Conservation (phyloP, 441 rosid genomes). For the Isatis lusitanica region DNA sequence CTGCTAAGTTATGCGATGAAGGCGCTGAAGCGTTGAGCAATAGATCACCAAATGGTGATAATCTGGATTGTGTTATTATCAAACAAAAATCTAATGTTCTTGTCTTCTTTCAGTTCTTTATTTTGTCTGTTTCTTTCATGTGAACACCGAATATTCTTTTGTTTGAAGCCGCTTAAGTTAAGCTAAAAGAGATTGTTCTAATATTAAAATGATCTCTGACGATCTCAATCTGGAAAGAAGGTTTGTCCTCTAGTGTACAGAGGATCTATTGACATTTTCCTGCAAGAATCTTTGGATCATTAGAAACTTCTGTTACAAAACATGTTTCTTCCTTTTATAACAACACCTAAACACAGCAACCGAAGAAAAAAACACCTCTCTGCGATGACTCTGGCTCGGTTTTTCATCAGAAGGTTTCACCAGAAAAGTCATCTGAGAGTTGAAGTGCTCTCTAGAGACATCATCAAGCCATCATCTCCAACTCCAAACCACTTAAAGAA, state of each 20-base stretch:
- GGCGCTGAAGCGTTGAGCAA: too few relatives aligned
- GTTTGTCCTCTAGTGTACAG: conserved; percentile 24
- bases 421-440: conserved; percentile 12
- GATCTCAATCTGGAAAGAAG: not conserved
- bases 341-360: not conserved
- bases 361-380: not conserved
- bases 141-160: not conserved
- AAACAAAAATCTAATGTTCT: too few relatives aligned
- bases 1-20: too few relatives aligned
- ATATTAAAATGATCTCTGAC: not conserved
- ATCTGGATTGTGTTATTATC: too few relatives aligned
- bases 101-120: too few relatives aligned
- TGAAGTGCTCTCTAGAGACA: conserved; percentile 35
- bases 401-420: conserved; percentile 20
- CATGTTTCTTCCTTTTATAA: not conserved
- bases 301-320: conserved; percentile 8
- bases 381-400: conserved; percentile 20
- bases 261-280: conserved; percentile 35
- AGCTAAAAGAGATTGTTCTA: not conserved
- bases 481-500: conserved; percentile 31
- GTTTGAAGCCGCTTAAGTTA: not conserved
- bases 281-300: conserved; percentile 25
- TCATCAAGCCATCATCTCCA: conserved; percentile 45
- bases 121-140: too few relatives aligned
- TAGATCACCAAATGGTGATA: too few relatives aligned